A percentile compares a stretch with the other conserved stretches of the same genome.
Evolutionary conservation across 768 basidiomycete genomes (phyloP).

Genomic region (Psilocybe cubensis): DNA sequence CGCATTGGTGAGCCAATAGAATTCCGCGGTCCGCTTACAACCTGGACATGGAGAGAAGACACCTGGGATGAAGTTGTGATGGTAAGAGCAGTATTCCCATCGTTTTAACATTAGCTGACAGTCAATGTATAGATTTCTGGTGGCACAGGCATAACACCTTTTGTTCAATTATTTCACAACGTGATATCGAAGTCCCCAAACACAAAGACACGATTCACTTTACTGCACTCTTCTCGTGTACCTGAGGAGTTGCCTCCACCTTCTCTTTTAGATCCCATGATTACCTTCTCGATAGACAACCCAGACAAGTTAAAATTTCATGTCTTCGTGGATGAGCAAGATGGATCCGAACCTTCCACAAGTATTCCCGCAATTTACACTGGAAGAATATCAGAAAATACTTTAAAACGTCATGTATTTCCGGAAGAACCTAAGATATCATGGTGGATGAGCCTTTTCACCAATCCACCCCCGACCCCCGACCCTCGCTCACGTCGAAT

Average conservation of each 20-base stretch:
- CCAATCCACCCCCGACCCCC: slow-evolving; percentile 18
- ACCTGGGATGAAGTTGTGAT: slow-evolving; percentile 81
- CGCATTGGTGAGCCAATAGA: slow-evolving; percentile 69
- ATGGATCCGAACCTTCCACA: slow-evolving; percentile 26
- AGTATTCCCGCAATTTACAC: slow-evolving; percentile 32
- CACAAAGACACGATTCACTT: slow-evolving; percentile 60
- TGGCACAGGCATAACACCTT: slow-evolving; percentile 87
- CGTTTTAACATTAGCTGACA: not conserved
- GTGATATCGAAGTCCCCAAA: slow-evolving; percentile 43
- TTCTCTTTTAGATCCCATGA: slow-evolving; percentile 56
- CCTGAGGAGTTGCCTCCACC: slow-evolving; percentile 73
- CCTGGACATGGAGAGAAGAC: slow-evolving; percentile 60
- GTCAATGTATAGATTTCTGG: slow-evolving; percentile 68
- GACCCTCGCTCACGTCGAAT: slow-evolving; percentile 37
- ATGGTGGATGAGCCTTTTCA: slow-evolving; percentile 42
- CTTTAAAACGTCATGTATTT: slow-evolving; percentile 46
- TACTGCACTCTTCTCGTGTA: slow-evolving; percentile 72
- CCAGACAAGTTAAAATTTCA: slow-evolving; percentile 60
- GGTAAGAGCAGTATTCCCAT: slow-evolving; percentile 46
- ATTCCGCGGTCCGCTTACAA: slow-evolving; percentile 74
- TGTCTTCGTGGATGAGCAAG: slow-evolving; percentile 65
- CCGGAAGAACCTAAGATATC: slow-evolving; percentile 23
- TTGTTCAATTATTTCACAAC: slow-evolving; percentile 73
- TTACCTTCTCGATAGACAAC: slow-evolving; percentile 46
- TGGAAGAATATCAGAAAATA: slow-evolving; percentile 59